phyloP scores from a whole-genome alignment of 495 filamentous ascomycete species.

The Talaromyces stipitatus region DNA sequence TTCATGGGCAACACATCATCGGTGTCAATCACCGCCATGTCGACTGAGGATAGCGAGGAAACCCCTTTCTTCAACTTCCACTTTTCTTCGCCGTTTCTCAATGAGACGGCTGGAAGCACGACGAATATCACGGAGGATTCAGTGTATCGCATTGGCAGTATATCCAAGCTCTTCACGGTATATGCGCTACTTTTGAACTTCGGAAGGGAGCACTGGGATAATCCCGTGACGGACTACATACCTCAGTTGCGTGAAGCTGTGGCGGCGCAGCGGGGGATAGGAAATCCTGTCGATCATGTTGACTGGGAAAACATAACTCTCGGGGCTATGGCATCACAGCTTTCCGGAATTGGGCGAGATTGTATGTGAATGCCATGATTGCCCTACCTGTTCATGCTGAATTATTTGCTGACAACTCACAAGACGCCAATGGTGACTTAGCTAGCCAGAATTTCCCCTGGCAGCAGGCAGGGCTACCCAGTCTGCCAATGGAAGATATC shows the following conservation, averaged over 20 bases:
- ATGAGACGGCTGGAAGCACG: conserved; percentile 19
- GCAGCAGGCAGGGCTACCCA: conserved; percentile 25
- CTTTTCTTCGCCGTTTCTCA: background rate
- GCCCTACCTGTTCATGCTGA: too few species aligned
- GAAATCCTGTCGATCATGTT: conserved; percentile 36
- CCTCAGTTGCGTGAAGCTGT: conserved; percentile 22
- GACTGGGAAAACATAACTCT: conserved; percentile 52
- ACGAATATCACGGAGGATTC: conserved; percentile 35
- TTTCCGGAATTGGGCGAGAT: conserved; percentile 45
- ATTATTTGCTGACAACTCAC: background rate
- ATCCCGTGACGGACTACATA: conserved; percentile 28
- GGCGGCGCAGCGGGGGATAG: too few species aligned
- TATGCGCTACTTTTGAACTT: conserved; percentile 32
- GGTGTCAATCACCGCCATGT: conserved; percentile 19
- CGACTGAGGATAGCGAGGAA: background rate
- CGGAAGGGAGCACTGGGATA: conserved; percentile 29
- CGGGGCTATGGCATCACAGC: conserved; percentile 43
- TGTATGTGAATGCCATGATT: conserved; percentile 12
- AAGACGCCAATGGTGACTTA: conserved; percentile 17
- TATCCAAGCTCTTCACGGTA: conserved; percentile 45
- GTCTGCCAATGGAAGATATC: conserved; percentile 10
- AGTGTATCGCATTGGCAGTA: conserved; percentile 44
- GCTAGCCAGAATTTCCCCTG: conserved; percentile 5
- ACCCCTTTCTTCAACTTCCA: background rate
- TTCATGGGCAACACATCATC: background rate